Evolutionary conservation across 1,139 yeast species (phyloP).

Genomic region (Meyerozyma carpophila): DNA sequence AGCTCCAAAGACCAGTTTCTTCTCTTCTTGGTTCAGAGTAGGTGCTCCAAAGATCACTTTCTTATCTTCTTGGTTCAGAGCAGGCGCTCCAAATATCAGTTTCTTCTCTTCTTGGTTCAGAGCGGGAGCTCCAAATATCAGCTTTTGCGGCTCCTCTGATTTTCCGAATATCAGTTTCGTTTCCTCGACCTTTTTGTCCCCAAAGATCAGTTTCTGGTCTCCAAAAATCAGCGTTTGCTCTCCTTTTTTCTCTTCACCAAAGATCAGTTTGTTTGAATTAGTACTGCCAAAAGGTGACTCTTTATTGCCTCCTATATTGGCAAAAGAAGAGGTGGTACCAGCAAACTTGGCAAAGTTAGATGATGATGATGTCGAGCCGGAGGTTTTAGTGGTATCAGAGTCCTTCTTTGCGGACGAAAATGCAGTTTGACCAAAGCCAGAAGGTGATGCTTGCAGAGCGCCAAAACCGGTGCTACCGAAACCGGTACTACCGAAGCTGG

Average conservation of each 20-base stretch:
- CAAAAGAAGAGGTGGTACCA: neutral
- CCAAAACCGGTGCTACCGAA: neutral
- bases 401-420: neutral
- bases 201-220: neutral
- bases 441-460: neutral
- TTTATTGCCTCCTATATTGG: neutral
- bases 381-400: neutral
- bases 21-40: neutral
- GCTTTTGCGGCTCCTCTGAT: neutral
- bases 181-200: neutral
- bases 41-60: neutral
- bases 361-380: neutral
- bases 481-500: neutral
- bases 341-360: neutral
- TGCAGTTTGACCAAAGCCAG: neutral
- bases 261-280: neutral
- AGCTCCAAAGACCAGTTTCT: neutral
- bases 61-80: neutral
- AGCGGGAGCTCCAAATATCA: neutral
- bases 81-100: neutral
- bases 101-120: neutral
- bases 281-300: neutral
- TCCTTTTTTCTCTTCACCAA: too few species aligned
- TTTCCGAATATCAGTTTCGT: neutral
- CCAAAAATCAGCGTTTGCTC: neutral